Conservation (phyloP, 2,329 filamentous ascomycete genomes). For the Xylaria digitata region DNA sequence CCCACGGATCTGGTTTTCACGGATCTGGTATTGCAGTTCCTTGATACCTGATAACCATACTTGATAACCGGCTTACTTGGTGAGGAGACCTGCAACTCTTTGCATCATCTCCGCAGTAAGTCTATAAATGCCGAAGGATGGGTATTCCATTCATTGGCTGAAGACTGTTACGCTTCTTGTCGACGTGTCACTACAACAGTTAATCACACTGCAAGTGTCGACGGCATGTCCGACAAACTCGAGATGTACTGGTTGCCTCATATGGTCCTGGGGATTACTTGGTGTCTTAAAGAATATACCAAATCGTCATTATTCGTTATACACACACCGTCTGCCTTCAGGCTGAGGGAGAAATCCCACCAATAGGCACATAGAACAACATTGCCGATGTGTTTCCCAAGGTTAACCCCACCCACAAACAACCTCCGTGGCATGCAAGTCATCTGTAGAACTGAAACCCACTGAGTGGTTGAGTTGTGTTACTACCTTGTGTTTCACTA, state of each 20-base stretch:
- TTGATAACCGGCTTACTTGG: conserved; percentile 13
- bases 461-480: conserved; percentile 7
- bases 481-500: neutral
- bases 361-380: conserved; percentile 6
- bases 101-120: conserved; percentile 16
- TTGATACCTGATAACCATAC: conserved; percentile 12
- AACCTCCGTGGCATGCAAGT: conserved; percentile 15
- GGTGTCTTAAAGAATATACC: conserved; percentile 12
- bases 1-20: conserved; percentile 32
- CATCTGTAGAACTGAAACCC: conserved; percentile 17
- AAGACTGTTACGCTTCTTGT: conserved; percentile 17
- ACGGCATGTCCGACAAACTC: neutral
- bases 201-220: conserved; percentile 17
- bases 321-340: neutral
- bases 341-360: conserved; percentile 8
- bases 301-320: conserved; percentile 9
- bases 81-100: conserved; percentile 16
- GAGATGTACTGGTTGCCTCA: conserved; percentile 14
- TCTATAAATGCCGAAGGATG: conserved; percentile 21
- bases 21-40: conserved; percentile 24
- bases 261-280: neutral
- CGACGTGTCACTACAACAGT: conserved; percentile 25
- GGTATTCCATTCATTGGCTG: conserved; percentile 5
- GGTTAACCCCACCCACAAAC: conserved; percentile 3
- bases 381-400: conserved; percentile 14